A percentile compares a stretch with the other conserved stretches of the same genome.
phyloP scores from a whole-genome alignment of 495 filamentous ascomycete species.

The Trichodelitschia bisporula region DNA sequence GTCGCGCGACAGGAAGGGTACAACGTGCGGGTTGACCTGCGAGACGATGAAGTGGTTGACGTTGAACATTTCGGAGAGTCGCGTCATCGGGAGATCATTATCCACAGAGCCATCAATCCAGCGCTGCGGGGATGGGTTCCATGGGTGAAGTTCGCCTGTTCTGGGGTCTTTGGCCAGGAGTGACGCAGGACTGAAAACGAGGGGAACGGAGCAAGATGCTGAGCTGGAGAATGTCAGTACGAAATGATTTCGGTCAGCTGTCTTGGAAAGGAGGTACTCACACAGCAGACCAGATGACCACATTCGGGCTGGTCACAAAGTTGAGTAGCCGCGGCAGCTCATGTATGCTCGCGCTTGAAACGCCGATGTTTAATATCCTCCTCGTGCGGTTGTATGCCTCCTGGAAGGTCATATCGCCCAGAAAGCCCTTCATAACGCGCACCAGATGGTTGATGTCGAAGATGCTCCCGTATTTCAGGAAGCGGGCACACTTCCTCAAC shows the following conservation, averaged over 20 bases:
- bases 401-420: conserved; percentile 82
- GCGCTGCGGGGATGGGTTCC: conserved; percentile 59
- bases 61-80: conserved; percentile 86
- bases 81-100: conserved; percentile 79
- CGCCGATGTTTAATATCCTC: conserved; percentile 77
- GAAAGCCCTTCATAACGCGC: conserved; percentile 49
- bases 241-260: conserved; percentile 1
- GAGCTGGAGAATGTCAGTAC: conserved; percentile 24
- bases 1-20: conserved; percentile 61
- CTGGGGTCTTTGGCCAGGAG: conserved; percentile 67
- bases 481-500: conserved; percentile 40
- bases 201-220: conserved; percentile 78
- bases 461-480: conserved; percentile 59
- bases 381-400: conserved; percentile 86
- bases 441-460: conserved; percentile 62
- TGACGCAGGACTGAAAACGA: conserved; percentile 54
- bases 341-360: conserved; percentile 67
- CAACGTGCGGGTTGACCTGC: conserved; percentile 84
- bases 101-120: conserved; percentile 93
- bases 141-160: conserved; percentile 52
- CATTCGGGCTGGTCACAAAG: conserved; percentile 80
- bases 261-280: conserved; percentile 22
- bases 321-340: conserved; percentile 73
- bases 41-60: conserved; percentile 97
- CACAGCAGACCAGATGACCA: conserved; percentile 92